Conservation (phyloP, 2,329 filamentous ascomycete genomes). For the Capronia epimyces region DNA sequence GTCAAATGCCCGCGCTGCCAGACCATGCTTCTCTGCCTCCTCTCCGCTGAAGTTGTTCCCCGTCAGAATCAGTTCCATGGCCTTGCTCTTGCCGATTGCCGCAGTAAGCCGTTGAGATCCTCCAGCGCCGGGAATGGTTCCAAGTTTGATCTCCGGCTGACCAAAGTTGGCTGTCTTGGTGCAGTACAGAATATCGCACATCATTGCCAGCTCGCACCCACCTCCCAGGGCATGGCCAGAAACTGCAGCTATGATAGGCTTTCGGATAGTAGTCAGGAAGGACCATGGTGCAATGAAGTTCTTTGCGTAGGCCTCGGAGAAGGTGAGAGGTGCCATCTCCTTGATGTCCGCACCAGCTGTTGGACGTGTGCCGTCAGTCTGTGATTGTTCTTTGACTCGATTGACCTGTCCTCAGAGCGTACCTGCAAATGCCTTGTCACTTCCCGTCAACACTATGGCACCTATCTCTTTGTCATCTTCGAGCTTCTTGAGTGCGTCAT, state of each 20-base stretch:
- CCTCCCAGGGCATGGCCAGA: conserved; percentile 92
- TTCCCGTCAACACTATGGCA: conserved; percentile 81
- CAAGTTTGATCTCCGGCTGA: conserved; percentile 94
- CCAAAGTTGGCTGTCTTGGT: conserved; percentile 82
- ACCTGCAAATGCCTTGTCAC: conserved; percentile 77
- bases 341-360: conserved; percentile 92
- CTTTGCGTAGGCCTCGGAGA: conserved; percentile 76
- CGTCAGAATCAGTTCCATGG: conserved; percentile 88
- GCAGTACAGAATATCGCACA: conserved; percentile 94
- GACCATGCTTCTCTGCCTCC: conserved; percentile 83
- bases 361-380: background rate
- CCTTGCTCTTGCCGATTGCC: conserved; percentile 74
- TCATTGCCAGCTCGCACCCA: conserved; percentile 93
- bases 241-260: conserved; percentile 88
- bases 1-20: conserved; percentile 76
- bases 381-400: background rate
- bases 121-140: conserved; percentile 84
- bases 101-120: conserved; percentile 83
- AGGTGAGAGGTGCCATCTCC: conserved; percentile 92
- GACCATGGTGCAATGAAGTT: conserved; percentile 98
- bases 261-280: conserved; percentile 76
- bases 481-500: conserved; percentile 66
- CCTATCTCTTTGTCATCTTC: conserved; percentile 64
- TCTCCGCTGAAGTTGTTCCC: conserved; percentile 76
- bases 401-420: conserved; percentile 8